Conservation (phyloP, 1,284 basidiomycete species). For the Mycena sp. region DNA sequence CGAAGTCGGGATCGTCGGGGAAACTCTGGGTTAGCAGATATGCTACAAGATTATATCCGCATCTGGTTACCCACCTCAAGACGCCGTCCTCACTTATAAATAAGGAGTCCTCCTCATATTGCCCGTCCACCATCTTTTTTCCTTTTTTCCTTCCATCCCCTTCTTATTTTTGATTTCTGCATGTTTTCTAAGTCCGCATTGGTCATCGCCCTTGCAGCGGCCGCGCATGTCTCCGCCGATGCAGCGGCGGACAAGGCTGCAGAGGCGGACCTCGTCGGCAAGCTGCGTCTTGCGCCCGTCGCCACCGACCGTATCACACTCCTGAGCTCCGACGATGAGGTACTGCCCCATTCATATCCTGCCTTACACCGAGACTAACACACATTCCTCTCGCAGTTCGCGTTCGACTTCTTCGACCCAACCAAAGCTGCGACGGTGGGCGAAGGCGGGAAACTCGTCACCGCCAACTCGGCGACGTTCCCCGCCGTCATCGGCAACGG, state of each 20-base stretch:
- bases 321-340: neutral
- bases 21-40: too few relatives aligned
- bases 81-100: too few relatives aligned
- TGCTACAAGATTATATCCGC: too few relatives aligned
- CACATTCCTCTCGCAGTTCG: neutral
- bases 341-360: neutral
- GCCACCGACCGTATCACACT: neutral
- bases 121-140: neutral
- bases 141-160: too few relatives aligned
- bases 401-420: slow-evolving; percentile 13
- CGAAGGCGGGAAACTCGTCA: neutral
- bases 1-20: too few relatives aligned
- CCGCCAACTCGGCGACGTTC: slow-evolving; percentile 6
- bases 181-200: neutral
- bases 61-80: too few relatives aligned
- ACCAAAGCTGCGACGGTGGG: neutral
- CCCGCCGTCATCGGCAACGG: slow-evolving; percentile 13
- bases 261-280: neutral
- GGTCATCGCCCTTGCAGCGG: neutral
- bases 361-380: neutral
- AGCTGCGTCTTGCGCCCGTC: neutral
- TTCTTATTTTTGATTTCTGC: neutral
- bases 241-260: neutral
- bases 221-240: neutral
- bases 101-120: too few relatives aligned